Conservation (phyloP, 2,329 filamentous ascomycete genomes). For the Trichoderma endophyticum region DNA sequence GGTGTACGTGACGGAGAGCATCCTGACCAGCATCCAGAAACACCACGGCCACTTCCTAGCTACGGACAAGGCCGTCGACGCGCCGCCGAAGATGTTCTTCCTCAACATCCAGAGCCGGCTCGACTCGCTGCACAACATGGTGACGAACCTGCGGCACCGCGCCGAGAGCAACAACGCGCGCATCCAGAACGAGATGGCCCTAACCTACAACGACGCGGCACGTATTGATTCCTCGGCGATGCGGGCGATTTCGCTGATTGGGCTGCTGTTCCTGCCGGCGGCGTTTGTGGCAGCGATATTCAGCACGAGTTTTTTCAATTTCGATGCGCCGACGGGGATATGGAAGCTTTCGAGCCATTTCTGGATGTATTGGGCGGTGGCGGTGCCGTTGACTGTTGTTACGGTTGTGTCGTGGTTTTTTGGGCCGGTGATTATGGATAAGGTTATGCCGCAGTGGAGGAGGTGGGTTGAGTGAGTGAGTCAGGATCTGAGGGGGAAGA, state of each 20-base stretch:
- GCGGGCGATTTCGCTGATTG: constrained; percentile 49
- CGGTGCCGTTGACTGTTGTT: constrained; percentile 28
- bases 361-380: constrained; percentile 37
- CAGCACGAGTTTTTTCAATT: constrained; percentile 44
- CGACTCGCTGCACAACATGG: constrained; percentile 32
- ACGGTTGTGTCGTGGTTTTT: constrained; percentile 25
- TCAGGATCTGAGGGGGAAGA: no score
- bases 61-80: not conserved
- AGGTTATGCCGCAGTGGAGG: not conserved
- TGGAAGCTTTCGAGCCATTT: constrained; percentile 33
- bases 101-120: constrained; percentile 32
- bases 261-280: constrained; percentile 47
- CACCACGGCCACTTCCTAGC: constrained; percentile 30
- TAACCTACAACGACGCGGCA: constrained; percentile 45
- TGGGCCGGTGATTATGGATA: not conserved
- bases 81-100: not conserved
- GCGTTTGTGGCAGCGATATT: constrained; percentile 51
- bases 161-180: constrained; percentile 41
- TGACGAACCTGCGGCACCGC: constrained; percentile 35
- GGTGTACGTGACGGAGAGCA: constrained; percentile 34
- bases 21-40: constrained; percentile 31
- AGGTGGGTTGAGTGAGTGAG: not conserved
- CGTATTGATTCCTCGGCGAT: constrained; percentile 49
- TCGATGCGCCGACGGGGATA: constrained; percentile 23
- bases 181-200: constrained; percentile 54